Evolutionary conservation across 1,139 yeast species (phyloP).

Genomic region (Zygosaccharomyces pseudobailii): DNA sequence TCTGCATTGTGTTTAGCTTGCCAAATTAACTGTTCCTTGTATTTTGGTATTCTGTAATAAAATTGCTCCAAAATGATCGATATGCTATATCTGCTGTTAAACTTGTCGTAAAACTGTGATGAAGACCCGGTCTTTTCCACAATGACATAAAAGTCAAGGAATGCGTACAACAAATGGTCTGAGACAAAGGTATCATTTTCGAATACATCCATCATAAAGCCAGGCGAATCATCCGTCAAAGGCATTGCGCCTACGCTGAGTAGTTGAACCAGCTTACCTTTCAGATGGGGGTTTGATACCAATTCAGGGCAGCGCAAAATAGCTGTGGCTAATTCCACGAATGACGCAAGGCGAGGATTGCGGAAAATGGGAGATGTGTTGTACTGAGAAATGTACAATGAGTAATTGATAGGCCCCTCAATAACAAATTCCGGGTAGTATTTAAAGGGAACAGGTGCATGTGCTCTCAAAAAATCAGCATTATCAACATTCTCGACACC

Average conservation of each 20-base stretch:
- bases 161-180: conserved; percentile 69
- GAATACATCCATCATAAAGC: conserved; percentile 66
- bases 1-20: conserved; percentile 67
- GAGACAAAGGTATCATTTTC: conserved; percentile 58
- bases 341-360: conserved; percentile 49
- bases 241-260: conserved; percentile 73
- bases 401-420: conserved; percentile 77
- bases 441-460: conserved; percentile 74
- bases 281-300: conserved; percentile 89
- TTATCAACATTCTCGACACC: conserved; percentile 63
- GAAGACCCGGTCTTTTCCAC: conserved; percentile 95
- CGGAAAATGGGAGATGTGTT: conserved; percentile 54
- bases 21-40: conserved; percentile 60
- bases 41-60: conserved; percentile 64
- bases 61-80: conserved; percentile 77
- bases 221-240: conserved; percentile 53
- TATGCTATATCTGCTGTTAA: conserved; percentile 82
- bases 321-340: conserved; percentile 68
- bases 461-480: conserved; percentile 57
- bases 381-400: conserved; percentile 60
- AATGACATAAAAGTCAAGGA: conserved; percentile 86
- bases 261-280: conserved; percentile 76
- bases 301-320: conserved; percentile 81
- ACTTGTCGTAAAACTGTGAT: conserved; percentile 93
- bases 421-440: conserved; percentile 81